phyloP scores from a whole-genome alignment of 345 rosid species.

The Acer campestre region DNA sequence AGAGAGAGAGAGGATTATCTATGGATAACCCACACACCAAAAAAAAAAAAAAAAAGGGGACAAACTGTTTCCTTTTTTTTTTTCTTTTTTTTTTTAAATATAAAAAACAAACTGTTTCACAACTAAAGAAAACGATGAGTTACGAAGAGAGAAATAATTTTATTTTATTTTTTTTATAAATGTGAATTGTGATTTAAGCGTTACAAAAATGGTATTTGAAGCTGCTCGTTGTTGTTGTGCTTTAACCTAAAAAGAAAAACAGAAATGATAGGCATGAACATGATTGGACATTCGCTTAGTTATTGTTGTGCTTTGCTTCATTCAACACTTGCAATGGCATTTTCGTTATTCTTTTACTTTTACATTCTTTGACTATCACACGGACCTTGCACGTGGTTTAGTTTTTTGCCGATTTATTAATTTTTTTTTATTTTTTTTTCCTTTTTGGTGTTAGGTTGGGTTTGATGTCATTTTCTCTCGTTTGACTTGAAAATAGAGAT shows the following conservation, averaged over 20 bases:
- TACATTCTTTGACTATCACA: neutral
- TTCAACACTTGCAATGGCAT: conserved; percentile 18
- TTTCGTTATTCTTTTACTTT: neutral
- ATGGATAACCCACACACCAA: neutral
- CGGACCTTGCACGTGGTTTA: too few relatives aligned
- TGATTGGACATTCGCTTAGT: conserved; percentile 5
- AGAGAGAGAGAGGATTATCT: too few relatives aligned
- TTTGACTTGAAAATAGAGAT: neutral
- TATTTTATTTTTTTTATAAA: neutral
- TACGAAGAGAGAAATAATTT: conserved; percentile 2
- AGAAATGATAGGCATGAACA: neutral
- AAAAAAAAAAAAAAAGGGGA: too few relatives aligned
- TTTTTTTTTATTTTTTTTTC: neutral
- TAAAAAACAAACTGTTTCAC: conserved; percentile 15
- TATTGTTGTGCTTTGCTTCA: neutral
- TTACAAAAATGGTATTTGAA: neutral
- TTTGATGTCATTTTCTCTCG: neutral
- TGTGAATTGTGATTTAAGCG: conserved; percentile 6
- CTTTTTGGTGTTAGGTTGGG: neutral
- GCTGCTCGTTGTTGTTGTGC: neutral
- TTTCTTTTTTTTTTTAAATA: too few relatives aligned
- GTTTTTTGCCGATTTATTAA: too few relatives aligned
- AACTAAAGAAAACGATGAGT: conserved; percentile 25
- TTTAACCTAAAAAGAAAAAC: neutral
- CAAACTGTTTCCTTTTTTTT: too few relatives aligned